phyloP scores from a whole-genome alignment of 2,329 filamentous ascomycete genomes.

The Fusarium compactum region DNA sequence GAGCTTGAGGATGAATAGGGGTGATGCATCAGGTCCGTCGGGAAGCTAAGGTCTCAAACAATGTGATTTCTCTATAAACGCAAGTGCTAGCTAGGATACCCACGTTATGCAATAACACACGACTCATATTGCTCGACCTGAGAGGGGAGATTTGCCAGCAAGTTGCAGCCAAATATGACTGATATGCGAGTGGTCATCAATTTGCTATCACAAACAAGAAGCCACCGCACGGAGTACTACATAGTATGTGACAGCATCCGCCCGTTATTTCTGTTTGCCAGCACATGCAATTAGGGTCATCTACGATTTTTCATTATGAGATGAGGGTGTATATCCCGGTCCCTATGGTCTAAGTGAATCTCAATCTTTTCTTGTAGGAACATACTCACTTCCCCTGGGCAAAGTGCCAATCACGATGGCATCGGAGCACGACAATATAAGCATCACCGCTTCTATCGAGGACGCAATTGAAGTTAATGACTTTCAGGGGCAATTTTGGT shows the following conservation, averaged over 20 bases:
- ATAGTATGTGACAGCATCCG: neutral
- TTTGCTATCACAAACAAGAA: neutral
- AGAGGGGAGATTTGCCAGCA: neutral
- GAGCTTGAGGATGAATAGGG: constrained; percentile 61
- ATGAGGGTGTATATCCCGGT: neutral
- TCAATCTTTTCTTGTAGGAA: neutral
- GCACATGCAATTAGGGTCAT: neutral
- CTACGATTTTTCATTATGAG: neutral
- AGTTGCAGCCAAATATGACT: neutral
- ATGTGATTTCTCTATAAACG: constrained; percentile 5
- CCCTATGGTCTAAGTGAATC: neutral
- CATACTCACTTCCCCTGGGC: neutral
- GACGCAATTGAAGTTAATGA: neutral
- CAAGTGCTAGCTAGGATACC: constrained; percentile 35
- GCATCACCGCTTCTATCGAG: neutral
- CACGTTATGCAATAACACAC: neutral
- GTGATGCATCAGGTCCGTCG: constrained; percentile 45
- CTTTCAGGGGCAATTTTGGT: neutral
- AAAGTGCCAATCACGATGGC: neutral
- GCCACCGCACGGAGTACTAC: neutral
- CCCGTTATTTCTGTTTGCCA: neutral
- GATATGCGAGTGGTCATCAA: neutral
- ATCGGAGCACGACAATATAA: neutral
- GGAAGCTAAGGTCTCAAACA: constrained; percentile 20
- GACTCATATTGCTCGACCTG: neutral